These are phyloP conservation scores for Diaporthe helianthi DNA, from an alignment of 2,329 filamentous ascomycete species.

Conservation along the genomic window DNA sequence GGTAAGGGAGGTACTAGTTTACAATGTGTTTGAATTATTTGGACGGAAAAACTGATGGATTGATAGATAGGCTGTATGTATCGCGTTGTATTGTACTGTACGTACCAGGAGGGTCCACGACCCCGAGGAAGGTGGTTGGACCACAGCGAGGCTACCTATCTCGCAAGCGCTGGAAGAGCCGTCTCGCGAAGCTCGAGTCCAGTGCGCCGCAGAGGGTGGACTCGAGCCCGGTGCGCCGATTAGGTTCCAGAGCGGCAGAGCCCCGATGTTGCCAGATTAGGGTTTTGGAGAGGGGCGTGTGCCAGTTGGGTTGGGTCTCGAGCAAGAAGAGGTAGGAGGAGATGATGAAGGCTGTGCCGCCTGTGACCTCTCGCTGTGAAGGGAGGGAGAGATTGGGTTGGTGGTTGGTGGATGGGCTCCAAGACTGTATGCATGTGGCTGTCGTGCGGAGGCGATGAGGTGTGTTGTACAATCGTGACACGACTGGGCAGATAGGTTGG, in stretches of 20 bases:
- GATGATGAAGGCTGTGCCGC: slow-evolving; percentile 67
- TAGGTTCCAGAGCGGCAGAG: slow-evolving; percentile 71
- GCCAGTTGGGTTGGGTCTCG: slow-evolving; percentile 71
- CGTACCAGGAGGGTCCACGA: slow-evolving; percentile 56
- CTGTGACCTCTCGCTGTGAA: slow-evolving; percentile 66
- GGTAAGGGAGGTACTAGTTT: too few relatives aligned
- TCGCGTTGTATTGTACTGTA: not conserved
- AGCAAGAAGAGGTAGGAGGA: slow-evolving; percentile 68
- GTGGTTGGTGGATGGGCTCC: not conserved
- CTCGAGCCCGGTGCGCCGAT: slow-evolving; percentile 69
- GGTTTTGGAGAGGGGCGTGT: slow-evolving; percentile 58
- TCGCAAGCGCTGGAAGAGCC: slow-evolving; percentile 46
- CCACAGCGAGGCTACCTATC: slow-evolving; percentile 58
- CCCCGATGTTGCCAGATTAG: slow-evolving; percentile 75
- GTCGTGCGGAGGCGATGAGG: too few relatives aligned
- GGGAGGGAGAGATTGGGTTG: slow-evolving; percentile 41
- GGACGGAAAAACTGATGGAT: too few relatives aligned
- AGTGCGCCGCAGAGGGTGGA: slow-evolving; percentile 67
- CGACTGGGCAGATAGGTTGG: too few relatives aligned
- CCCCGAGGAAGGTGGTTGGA: slow-evolving; percentile 58
- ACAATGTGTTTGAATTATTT: not conserved
- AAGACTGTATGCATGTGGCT: too few relatives aligned
- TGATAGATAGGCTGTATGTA: not conserved
- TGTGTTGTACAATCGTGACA: too few relatives aligned
- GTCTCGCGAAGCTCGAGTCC: slow-evolving; percentile 56